phyloP scores from a whole-genome alignment of 768 basidiomycete genomes.

The Fomitopsis pulvina region DNA sequence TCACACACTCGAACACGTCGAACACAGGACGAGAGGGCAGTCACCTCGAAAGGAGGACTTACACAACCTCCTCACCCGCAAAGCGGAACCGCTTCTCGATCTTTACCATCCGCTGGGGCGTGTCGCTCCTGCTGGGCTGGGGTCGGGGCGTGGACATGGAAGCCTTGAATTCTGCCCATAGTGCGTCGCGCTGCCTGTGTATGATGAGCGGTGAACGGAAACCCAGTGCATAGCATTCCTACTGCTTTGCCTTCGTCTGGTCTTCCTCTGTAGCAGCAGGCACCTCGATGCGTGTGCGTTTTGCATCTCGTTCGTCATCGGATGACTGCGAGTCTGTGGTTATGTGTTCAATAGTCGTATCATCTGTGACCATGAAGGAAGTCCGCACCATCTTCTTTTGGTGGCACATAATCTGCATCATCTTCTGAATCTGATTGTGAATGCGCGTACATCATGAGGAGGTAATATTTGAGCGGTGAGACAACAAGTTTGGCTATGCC shows the following conservation, averaged over 20 bases:
- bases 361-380: background rate
- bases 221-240: background rate
- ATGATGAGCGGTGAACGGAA: background rate
- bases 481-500: too few relatives aligned
- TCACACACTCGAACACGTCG: constrained; percentile 7
- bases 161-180: constrained; percentile 68
- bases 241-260: background rate
- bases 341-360: constrained; percentile 3
- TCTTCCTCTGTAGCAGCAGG: constrained; percentile 26
- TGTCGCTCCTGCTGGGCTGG: constrained; percentile 6
- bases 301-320: constrained; percentile 31
- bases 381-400: constrained; percentile 32
- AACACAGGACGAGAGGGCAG: background rate
- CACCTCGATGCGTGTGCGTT: constrained; percentile 26
- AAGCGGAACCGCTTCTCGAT: constrained; percentile 66
- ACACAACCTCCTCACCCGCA: constrained; percentile 74
- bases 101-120: constrained; percentile 44
- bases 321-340: constrained; percentile 32
- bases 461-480: too few relatives aligned
- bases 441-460: too few relatives aligned
- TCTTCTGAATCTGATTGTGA: constrained; percentile 64
- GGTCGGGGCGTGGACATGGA: constrained; percentile 37
- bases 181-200: constrained; percentile 48
- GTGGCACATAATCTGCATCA: constrained; percentile 66
- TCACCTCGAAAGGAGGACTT: constrained; percentile 22